Evolutionary conservation across 148 eudicot genomes (phyloP), one percentile per base, ranked within the genome.

Genomic region (Rhododendron griersonianum): DNA sequence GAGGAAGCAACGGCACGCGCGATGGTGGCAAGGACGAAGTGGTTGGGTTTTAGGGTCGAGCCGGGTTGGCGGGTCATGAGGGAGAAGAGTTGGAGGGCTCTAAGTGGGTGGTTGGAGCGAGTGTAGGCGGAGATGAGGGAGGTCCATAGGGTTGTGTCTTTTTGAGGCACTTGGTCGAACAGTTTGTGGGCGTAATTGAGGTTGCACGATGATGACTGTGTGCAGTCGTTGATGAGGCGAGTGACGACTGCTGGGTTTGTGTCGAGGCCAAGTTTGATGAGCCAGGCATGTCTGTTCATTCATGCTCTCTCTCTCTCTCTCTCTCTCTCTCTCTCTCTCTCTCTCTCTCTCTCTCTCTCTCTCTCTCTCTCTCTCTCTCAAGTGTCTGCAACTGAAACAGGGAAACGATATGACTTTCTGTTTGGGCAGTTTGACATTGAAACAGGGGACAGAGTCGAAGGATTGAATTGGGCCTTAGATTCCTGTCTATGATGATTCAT

Each of bases 201-300:
- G 35, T 86, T 79, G 53, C 16, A 67, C 19, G 37, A 30, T 30
- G 83, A 77, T 9, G 19, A 48, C 5, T 41, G 14, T 0, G 48
- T 59, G 55, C 87, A 87, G 67, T 86, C 78, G 84, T 82, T 84
- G 33, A 89, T 84, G 61, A 87, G 88, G 45, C 85, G 87, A 78
- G 88, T 85, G 57, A 85, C 91, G 75, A 85, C 39, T 25, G 74
- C 23, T 53, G 89, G 86, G 73, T 75, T 73, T 57, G 91, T 80
- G 81, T 59, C 82, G 67, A 89, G 86, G n/a, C 91, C 89, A 45
- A 85, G 89, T 35, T 87, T 89, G 84, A 89, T 65, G 5, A 89
- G 80, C 69, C 82, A 65, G n/a, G 91, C 88, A 89, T 87, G 89
- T 25, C 89, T 79, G 59, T 74, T 83, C 91, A 87, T 89, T 85